Conservation (phyloP, 345 rosid species). For the Limnanthes douglasii region DNA sequence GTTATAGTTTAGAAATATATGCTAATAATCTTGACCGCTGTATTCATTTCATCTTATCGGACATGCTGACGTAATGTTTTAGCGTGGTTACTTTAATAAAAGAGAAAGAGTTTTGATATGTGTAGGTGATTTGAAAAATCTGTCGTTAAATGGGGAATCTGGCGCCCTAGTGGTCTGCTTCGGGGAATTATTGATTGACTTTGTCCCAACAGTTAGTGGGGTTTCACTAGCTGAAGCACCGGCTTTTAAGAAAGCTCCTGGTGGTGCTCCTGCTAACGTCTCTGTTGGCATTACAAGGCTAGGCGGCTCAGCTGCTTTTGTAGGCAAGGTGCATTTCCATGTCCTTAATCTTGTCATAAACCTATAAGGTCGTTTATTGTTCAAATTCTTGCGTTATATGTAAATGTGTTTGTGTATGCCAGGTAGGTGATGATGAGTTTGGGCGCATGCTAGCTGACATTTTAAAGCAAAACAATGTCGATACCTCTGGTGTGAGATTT, state of each 20-base stretch:
- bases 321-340: conserved; percentile 69
- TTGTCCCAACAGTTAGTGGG: conserved; percentile 77
- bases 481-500: conserved; percentile 68
- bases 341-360: not conserved
- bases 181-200: conserved; percentile 95
- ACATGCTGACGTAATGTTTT: conserved; percentile 1
- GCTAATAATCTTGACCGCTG: not conserved
- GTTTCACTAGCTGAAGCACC: conserved; percentile 96
- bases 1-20: not conserved
- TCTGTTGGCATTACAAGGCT: conserved; percentile 83
- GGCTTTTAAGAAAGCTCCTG: conserved; percentile 91
- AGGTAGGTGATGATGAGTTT: conserved; percentile 90
- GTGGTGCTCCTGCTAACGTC: conserved; percentile 99
- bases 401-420: not conserved
- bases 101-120: not conserved
- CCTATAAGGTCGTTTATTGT: not conserved
- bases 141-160: conserved; percentile 7
- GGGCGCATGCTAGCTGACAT: conserved; percentile 83
- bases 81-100: not conserved
- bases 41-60: not conserved
- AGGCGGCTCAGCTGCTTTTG: conserved; percentile 90
- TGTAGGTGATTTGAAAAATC: conserved; percentile 22
- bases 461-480: conserved; percentile 60
- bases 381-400: not conserved
- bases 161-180: conserved; percentile 58